Conservation (phyloP, 176 grass and related monocot species). For the Paspalum vaginatum region DNA sequence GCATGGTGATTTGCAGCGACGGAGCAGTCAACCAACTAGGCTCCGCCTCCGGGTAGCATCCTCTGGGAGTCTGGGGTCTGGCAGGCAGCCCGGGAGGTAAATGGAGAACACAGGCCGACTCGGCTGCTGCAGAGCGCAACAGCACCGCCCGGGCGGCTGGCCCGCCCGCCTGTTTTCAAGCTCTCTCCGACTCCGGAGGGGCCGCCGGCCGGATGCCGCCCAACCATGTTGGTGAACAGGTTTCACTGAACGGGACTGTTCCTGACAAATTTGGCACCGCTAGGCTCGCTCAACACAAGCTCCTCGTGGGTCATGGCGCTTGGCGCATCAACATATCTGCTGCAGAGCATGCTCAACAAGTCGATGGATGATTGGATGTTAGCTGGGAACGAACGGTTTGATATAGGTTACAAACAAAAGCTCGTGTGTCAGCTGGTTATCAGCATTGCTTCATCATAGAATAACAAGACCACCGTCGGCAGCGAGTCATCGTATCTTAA, state of each 20-base stretch:
- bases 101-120: background rate
- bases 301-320: background rate
- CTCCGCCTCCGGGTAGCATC: background rate
- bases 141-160: no score
- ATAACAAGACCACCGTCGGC: no score
- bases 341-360: background rate
- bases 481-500: no score
- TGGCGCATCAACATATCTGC: background rate
- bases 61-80: background rate
- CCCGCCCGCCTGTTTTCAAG: slow-evolving; percentile 8
- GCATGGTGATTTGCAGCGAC: no score
- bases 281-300: background rate
- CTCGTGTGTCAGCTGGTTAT: background rate
- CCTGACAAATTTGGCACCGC: slow-evolving; percentile 18
- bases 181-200: slow-evolving; percentile 15
- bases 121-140: slow-evolving; percentile 16
- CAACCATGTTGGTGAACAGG: slow-evolving; percentile 49
- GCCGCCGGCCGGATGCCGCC: slow-evolving; percentile 36
- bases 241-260: background rate
- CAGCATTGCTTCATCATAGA: background rate
- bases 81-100: slow-evolving; percentile 8
- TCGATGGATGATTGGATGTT: background rate
- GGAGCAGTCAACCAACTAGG: no score
- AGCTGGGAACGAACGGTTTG: background rate
- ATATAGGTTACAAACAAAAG: background rate